Conservation (phyloP, 257 asterid genomes). For the Solanum okadae region DNA sequence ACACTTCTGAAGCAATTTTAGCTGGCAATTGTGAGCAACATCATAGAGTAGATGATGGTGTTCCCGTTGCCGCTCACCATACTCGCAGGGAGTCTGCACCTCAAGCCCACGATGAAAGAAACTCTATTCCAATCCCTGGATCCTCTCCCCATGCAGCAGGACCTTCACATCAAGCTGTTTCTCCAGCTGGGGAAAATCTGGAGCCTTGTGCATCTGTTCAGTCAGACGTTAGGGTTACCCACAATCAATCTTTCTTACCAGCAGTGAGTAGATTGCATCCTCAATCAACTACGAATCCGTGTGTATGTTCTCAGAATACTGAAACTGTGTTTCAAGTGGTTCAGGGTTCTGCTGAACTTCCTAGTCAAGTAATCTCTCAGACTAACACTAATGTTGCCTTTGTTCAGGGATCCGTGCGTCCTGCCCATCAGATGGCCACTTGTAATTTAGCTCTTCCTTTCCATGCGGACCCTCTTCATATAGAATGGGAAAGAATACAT, state of each 20-base stretch:
- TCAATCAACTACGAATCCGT: slow-evolving; percentile 1
- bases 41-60: background rate
- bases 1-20: background rate
- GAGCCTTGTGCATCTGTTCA: slow-evolving; percentile 12
- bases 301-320: slow-evolving; percentile 5
- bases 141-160: slow-evolving; percentile 3
- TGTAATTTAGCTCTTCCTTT: slow-evolving; percentile 3
- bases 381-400: background rate
- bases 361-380: slow-evolving; percentile 4
- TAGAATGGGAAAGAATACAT: slow-evolving; percentile 16
- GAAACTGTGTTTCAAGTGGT: slow-evolving; percentile 7
- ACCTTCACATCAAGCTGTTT: slow-evolving; percentile 15
- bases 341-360: slow-evolving; percentile 5
- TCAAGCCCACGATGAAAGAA: background rate
- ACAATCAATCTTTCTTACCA: background rate
- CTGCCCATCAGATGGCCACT: slow-evolving; percentile 18
- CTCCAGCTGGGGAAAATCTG: slow-evolving; percentile 18
- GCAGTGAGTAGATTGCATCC: background rate
- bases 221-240: background rate
- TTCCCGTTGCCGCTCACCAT: background rate
- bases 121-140: background rate
- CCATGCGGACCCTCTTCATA: slow-evolving; percentile 19
- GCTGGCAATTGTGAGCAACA: background rate
- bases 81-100: background rate
- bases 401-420: slow-evolving; percentile 1